Evolutionary conservation across 257 asterid genomes (phyloP), one percentile per base, ranked within the genome.

Genomic region (Osmanthus fragrans): DNA sequence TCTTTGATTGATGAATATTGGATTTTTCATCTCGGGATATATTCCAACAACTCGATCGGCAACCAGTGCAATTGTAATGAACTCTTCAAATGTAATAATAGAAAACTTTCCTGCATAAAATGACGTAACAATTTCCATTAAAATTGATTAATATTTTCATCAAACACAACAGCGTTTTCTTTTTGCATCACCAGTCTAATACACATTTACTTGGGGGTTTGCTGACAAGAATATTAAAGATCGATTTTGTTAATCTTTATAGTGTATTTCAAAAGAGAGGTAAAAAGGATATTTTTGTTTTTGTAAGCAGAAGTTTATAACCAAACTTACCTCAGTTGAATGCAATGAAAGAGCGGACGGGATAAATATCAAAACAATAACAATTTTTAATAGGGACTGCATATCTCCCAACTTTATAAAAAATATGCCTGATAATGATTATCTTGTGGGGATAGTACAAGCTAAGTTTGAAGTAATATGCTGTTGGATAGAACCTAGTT

Each of bases 1-100:
- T 9, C 40, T 93, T 79, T 96, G 92, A 87, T 93, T 96, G 82
- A 96, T 89, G 58, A 92, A 89, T 51, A 89, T 90, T 56, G 99
- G 97, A 80, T 90, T 96, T 87, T 96, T 93, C 25, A 96, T 93
- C 91, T 96, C 98, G 21, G 99, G 99, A 89, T 96, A 96, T 81
- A 96, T 92, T 77, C 99, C 98, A 29, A 96, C 99, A 16, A 90
- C 89, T 87, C 98, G 82, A 19, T 91, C 91, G 63, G 99, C 93
- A 81, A 87, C 96, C 85, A 93, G 78, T 49, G 99, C 98, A 76
- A 96, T 89, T 32, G 94, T 86, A 78, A 93, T 88, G 78, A 82
- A 96, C 82, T 96, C 97, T 74, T 96, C 96, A 84, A 96, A 92
- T 25, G 98, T 93, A 80, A 93, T 88, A 6, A 96, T 90, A 15